Evolutionary conservation across 2,329 filamentous ascomycete genomes (phyloP), one percentile per base, ranked within the genome.

Genomic region (Paracoccidioides lutzii): DNA sequence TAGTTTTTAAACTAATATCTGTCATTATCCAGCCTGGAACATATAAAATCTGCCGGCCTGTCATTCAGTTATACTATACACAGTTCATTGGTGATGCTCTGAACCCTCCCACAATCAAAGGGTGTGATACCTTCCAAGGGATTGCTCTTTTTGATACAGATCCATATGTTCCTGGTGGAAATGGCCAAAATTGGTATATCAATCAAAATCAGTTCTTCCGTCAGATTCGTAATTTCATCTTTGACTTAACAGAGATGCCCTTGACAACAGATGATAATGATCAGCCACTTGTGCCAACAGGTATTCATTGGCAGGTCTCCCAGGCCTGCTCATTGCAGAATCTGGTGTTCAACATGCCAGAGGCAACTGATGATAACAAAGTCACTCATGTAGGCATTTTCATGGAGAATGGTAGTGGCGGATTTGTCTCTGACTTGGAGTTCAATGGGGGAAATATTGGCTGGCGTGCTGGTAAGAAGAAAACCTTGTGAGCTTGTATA

Each of bases 51-150:
- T 88, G 82, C 67, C 78, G 76, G 64, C 87, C 90, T 22, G 81
- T 97, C 61, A 73, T 89, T 52, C 85, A 89, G 69, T 15, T 84
- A 71, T 97, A 96, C 78, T 95, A 95, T 76, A 95, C 90, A 7
- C 89, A 95, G 69, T 82, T 96, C 59, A 77, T 96, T 40, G 91
- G 91, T 56, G 90, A 97, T 74, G 83, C 84, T 30, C 1, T 44
- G 30, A 32, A 53, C 40, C 38, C 41, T 1, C 52, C 40, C 28
- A 53, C 52, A 44, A 53, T 53, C 41, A 43, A 37, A 53, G 50
- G 52, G 28, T 53, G 52, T 22, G 52, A 53, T 44, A 53, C 38
- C 32, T 53, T 53, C 37, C 35, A 52, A 52, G 50, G 50, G 14
- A 44, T 53, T 53, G 52, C 38, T 10, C 78, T 95, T 57, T 84